Conservation (phyloP, 202 grass and related monocot species). For the Saccharum hybrid region DNA sequence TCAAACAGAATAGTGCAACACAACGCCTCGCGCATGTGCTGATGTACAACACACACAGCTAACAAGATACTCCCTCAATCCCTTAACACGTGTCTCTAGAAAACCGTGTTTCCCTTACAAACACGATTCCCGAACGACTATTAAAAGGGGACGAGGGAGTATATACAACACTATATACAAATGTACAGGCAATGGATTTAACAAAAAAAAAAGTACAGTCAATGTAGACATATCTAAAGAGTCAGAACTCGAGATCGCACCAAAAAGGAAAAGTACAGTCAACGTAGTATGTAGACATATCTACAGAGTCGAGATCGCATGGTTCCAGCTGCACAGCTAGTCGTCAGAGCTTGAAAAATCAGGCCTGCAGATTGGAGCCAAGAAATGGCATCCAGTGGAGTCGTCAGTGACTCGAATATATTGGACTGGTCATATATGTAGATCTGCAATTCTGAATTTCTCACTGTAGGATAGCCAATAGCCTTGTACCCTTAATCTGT, state of each 20-base stretch:
- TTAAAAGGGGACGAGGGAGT: no score
- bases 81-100: no score
- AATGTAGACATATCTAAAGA: neutral
- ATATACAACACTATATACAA: neutral
- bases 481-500: conserved; percentile 17
- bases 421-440: conserved; percentile 24
- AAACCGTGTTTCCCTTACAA: no score
- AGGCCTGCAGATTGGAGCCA: neutral
- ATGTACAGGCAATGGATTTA: conserved; percentile 4
- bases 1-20: neutral
- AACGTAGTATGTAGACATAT: neutral
- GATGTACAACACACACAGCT: neutral
- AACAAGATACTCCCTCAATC: neutral
- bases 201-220: neutral
- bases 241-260: neutral
- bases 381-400: neutral
- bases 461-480: neutral
- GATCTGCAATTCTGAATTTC: neutral
- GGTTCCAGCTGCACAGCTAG: conserved; percentile 17
- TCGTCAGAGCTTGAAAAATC: neutral
- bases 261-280: neutral
- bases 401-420: neutral
- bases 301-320: neutral
- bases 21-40: neutral
- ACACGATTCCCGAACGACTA: no score